Percentiles rank a stretch among this genome's conserved stretches.
Conservation (phyloP, 2,329 filamentous ascomycete species). For the Fusarium chaquense region DNA sequence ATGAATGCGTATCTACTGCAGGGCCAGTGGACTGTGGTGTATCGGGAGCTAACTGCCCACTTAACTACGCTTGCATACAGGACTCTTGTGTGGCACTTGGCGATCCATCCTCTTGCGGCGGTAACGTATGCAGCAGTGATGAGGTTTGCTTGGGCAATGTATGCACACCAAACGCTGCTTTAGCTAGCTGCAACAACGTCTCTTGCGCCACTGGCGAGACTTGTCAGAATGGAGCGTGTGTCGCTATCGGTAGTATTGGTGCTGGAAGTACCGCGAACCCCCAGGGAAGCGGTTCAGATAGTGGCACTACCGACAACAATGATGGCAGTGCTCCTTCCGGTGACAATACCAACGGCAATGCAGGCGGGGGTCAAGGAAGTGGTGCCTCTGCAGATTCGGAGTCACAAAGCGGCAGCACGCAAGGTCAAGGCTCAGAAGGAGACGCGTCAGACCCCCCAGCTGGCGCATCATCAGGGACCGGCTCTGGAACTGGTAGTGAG, state of each 20-base stretch:
- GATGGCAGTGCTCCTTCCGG: background rate
- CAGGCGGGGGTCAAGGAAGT: background rate
- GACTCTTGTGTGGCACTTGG: slow-evolving; percentile 22
- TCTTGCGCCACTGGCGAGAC: slow-evolving; percentile 18
- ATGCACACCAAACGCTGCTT: slow-evolving; percentile 14
- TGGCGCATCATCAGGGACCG: background rate
- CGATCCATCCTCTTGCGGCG: slow-evolving; percentile 19
- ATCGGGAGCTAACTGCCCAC: slow-evolving; percentile 15
- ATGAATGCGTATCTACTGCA: slow-evolving; percentile 3
- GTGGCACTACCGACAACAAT: background rate
- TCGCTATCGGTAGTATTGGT: background rate
- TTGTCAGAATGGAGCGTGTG: slow-evolving; percentile 25
- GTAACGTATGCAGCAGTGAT: slow-evolving; percentile 1
- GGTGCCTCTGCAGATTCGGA: background rate
- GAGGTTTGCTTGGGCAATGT: slow-evolving; percentile 33
- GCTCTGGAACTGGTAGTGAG: background rate
- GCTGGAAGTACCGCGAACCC: background rate
- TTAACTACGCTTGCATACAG: slow-evolving; percentile 31
- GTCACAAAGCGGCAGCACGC: slow-evolving; percentile 3
- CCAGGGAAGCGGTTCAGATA: background rate
- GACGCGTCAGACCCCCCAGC: background rate
- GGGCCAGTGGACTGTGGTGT: slow-evolving; percentile 20
- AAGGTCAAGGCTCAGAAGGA: slow-evolving; percentile 3
- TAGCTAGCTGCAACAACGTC: slow-evolving; percentile 10
- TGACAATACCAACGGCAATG: background rate